phyloP scores from a whole-genome alignment of 306 rosid species.

The Dryas drummondii region DNA sequence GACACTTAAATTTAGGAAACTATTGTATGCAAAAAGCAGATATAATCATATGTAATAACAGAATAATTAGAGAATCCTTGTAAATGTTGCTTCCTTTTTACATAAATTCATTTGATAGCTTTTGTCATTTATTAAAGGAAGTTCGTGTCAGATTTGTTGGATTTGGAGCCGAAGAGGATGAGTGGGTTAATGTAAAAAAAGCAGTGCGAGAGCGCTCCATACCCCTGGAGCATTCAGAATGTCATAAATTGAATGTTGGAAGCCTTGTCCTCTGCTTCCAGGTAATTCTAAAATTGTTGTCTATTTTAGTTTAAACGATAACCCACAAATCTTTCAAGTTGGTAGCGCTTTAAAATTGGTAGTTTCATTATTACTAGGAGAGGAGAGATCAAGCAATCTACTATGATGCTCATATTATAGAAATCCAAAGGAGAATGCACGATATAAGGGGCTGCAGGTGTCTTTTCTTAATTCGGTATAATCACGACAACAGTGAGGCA shows the following conservation, averaged over 20 bases:
- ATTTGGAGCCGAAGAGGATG: slow-evolving; percentile 91
- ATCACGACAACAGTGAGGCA: slow-evolving; percentile 78
- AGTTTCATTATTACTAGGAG: slow-evolving; percentile 49
- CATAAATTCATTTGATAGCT: slow-evolving; percentile 30
- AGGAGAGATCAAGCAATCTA: slow-evolving; percentile 82
- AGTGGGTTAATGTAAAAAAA: slow-evolving; percentile 70
- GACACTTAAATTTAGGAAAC: background rate
- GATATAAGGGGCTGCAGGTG: slow-evolving; percentile 98
- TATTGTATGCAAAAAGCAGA: background rate
- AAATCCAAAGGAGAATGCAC: slow-evolving; percentile 79
- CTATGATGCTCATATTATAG: slow-evolving; percentile 77
- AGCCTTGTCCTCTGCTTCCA: slow-evolving; percentile 80
- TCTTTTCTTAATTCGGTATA: slow-evolving; percentile 66
- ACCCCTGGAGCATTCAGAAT: slow-evolving; percentile 72
- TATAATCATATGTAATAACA: background rate
- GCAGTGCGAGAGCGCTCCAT: slow-evolving; percentile 82
- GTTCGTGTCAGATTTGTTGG: slow-evolving; percentile 88
- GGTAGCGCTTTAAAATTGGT: slow-evolving; percentile 18
- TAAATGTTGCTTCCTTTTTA: background rate
- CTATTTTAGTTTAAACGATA: background rate
- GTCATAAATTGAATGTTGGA: slow-evolving; percentile 68
- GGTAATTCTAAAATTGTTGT: slow-evolving; percentile 43
- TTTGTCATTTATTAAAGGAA: slow-evolving; percentile 79
- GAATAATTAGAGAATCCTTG: background rate
- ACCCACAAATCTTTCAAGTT: background rate